A percentile compares a stretch with the other conserved stretches of the same genome.
Evolutionary conservation across 495 filamentous ascomycete species (phyloP).

Genomic region (Diplogelasinospora grovesii): DNA sequence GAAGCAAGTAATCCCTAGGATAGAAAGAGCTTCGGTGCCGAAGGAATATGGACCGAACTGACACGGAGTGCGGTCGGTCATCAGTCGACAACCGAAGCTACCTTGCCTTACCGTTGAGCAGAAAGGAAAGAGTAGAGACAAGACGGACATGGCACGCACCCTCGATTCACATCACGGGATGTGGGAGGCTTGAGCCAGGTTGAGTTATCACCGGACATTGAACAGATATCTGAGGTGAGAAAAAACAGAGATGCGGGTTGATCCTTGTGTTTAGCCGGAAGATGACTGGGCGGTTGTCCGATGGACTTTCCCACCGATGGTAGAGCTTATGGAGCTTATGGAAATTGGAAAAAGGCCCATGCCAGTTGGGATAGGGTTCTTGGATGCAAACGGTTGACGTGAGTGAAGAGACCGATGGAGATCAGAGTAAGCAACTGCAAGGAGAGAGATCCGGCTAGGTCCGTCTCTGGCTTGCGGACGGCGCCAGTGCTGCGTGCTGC

Average conservation of each 20-base stretch:
- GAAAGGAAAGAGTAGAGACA: not conserved
- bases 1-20: not conserved
- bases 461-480: no score
- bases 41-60: no score
- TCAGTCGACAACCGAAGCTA: no score
- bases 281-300: not conserved
- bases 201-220: no score
- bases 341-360: not conserved
- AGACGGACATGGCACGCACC: not conserved
- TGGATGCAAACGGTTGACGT: not conserved
- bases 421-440: no score
- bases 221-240: no score
- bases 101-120: not conserved
- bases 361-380: not conserved
- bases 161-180: no score
- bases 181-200: no score
- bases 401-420: not conserved
- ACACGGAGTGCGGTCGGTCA: no score
- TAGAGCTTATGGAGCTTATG: not conserved
- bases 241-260: not conserved
- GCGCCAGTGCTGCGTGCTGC: no score
- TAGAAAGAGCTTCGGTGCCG: not conserved
- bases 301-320: not conserved
- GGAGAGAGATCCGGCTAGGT: no score
- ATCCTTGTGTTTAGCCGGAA: constrained; percentile 1